Evolutionary conservation across 1,284 basidiomycete genomes (phyloP), one percentile per base, ranked within the genome.

Genomic region (Vanrija sp.): DNA sequence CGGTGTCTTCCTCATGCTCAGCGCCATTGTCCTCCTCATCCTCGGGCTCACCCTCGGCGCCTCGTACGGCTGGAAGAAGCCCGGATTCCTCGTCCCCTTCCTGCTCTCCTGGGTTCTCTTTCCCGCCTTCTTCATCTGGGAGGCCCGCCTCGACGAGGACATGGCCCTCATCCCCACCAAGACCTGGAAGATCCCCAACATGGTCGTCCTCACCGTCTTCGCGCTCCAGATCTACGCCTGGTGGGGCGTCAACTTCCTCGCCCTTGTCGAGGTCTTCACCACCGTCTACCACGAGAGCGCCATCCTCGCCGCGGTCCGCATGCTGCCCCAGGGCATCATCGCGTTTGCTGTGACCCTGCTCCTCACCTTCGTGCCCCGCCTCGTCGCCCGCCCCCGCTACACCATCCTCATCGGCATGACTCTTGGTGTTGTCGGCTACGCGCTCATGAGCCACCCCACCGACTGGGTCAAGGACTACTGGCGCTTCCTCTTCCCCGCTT

Each of bases 41-140:
- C 71, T 74, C 47, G 68, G 68, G 43, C 64, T 76, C 7, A 76
- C 74, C 12, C 62, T 72, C 21, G 73, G 72, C 44, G 69, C 72
- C 1, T 62, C 65, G 1, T 64, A 69, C 58, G 74, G 69, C 5
- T 76, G 62, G 60, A 65, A 61, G 48, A 74, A 52, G n/a, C 60
- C 72, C 3, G 50, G 57, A 6, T 76, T 76, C 69, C 65, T 76
- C 55, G 72, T 68, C 0, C 74, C 74, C 10, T 71, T 76, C 64
- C 59, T 77, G 15, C 61, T 75, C 19, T 63, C 66, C 6, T 66
- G 57, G 50, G 57, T 67, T 23, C 50, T 75, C 49, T 72, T 69
- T 43, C 55, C 68, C 26, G 54, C 58, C 40, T 69, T 65, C 55
- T 69, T 69, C 57, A 42, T 69, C 44, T 72, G 65, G 65, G 68